Evolutionary conservation across 768 basidiomycete species (phyloP).

Genomic region (Leucogyrophana mollusca): DNA sequence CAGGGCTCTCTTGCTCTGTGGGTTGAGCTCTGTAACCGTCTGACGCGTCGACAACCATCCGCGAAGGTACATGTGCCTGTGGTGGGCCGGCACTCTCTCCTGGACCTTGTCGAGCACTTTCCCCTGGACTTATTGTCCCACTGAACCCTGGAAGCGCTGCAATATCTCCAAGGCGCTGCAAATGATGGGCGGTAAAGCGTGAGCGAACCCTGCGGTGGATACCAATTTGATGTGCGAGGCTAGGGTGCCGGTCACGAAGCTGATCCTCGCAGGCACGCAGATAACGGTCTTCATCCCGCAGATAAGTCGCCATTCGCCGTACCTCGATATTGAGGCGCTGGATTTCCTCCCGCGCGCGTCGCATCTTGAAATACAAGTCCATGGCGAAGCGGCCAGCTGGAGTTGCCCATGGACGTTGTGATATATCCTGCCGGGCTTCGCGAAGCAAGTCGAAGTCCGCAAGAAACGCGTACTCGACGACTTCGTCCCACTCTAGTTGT

Average conservation of each 20-base stretch:
- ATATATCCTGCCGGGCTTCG: conserved; percentile 13
- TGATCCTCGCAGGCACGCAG: conserved; percentile 1
- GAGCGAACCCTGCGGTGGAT: conserved; percentile 5
- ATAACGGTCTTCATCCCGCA: conserved; percentile 12
- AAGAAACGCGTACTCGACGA: conserved; percentile 3
- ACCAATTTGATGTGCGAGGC: conserved; percentile 11
- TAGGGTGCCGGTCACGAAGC: neutral
- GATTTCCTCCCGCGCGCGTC: conserved; percentile 21
- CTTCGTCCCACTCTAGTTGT: conserved; percentile 13
- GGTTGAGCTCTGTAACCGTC: neutral
- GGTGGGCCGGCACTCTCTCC: neutral
- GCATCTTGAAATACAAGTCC: conserved; percentile 17
- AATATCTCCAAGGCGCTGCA: conserved; percentile 8
- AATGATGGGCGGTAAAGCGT: conserved; percentile 6
- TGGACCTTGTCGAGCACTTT: neutral
- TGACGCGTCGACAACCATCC: neutral
- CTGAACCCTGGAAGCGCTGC: conserved; percentile 8
- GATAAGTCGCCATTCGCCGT: conserved; percentile 13
- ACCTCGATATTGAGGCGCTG: conserved; percentile 19
- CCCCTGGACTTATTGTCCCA: conserved; percentile 2
- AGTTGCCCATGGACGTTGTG: conserved; percentile 13
- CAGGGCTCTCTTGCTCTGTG: neutral
- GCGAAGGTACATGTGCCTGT: neutral
- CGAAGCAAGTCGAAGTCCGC: conserved; percentile 16
- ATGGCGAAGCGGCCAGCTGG: conserved; percentile 12